Evolutionary conservation across 352 stramenopile genomes (phyloP).

Genomic region (Pythium rishiriense): DNA sequence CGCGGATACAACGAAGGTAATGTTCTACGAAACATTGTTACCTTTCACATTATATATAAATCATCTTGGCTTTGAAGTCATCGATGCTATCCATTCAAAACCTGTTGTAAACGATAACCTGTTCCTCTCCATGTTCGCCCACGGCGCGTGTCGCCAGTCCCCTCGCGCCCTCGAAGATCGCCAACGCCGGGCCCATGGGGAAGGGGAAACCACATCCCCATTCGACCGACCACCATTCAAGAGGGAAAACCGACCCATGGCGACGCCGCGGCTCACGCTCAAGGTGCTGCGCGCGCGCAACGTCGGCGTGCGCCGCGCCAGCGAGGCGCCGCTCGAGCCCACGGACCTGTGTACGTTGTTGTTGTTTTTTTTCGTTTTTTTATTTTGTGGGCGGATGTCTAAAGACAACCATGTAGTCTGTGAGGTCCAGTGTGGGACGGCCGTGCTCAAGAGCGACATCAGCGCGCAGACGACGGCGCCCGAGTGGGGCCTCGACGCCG

Average conservation of each 20-base stretch:
- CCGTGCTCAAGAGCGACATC: constrained; percentile 46
- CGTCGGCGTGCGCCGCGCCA: constrained; percentile 18
- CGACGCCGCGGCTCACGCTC: constrained; percentile 22
- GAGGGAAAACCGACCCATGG: constrained; percentile 4
- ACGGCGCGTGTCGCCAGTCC: neutral
- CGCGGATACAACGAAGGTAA: constrained; percentile 2
- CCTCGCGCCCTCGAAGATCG: constrained; percentile 9
- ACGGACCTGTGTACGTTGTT: constrained; percentile 16
- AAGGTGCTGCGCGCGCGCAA: constrained; percentile 22
- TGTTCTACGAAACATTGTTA: neutral
- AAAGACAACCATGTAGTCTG: constrained; percentile 53
- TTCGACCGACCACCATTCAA: constrained; percentile 13
- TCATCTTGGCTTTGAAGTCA: constrained; percentile 2
- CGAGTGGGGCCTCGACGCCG: constrained; percentile 53
- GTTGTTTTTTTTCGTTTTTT: too few species aligned
- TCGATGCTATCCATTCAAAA: too few species aligned
- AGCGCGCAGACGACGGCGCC: constrained; percentile 46
- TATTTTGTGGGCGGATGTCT: too few species aligned
- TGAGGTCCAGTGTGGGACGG: constrained; percentile 51
- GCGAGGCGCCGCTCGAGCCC: constrained; percentile 11
- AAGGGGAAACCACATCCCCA: neutral
- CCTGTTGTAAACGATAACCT: neutral
- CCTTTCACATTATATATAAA: constrained; percentile 2
- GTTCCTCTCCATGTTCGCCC: neutral
- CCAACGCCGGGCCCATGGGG: constrained; percentile 15